Percentiles rank a stretch among this genome's conserved stretches.
phyloP scores from a whole-genome alignment of 1,284 basidiomycete species.

The Cryptococcus sp. region DNA sequence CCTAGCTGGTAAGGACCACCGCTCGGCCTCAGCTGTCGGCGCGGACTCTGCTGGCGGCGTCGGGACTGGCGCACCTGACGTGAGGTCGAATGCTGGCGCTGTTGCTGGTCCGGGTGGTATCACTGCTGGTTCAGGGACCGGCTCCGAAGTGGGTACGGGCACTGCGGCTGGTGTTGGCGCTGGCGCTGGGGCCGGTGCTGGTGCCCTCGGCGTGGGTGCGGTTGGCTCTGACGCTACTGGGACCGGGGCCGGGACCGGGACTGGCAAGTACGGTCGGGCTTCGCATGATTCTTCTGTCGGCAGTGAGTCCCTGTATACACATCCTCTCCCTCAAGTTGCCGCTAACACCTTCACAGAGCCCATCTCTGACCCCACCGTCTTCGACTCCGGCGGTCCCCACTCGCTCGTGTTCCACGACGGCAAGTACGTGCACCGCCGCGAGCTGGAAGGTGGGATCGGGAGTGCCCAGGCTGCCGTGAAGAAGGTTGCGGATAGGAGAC shows the following conservation, averaged over 20 bases:
- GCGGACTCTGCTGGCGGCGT: too few relatives aligned
- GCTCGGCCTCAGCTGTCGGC: not conserved
- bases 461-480: not conserved
- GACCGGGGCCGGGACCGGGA: not conserved
- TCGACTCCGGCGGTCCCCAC: constrained; percentile 37
- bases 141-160: not conserved
- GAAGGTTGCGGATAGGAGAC: not conserved
- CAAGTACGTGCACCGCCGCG: constrained; percentile 26
- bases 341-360: constrained; percentile 17
- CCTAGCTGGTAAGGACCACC: not conserved
- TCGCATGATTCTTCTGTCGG: not conserved
- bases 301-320: not conserved
- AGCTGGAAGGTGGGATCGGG: constrained; percentile 14
- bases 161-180: not conserved
- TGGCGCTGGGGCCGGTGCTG: constrained; percentile 5
- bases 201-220: constrained; percentile 1
- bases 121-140: not conserved
- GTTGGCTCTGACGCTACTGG: constrained; percentile 4
- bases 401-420: constrained; percentile 28
- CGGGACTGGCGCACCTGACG: not conserved
- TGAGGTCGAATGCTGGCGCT: not conserved
- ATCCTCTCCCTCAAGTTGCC: not conserved
- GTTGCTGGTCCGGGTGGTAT: not conserved
- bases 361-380: constrained; percentile 30
- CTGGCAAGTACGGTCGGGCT: constrained; percentile 17